phyloP scores from a whole-genome alignment of 306 rosid species.

The Cucumis sativus region Cucumber_9930_V3 NC_026655.2:8866501-8867000 shows the following conservation, averaged over 20 bases:
- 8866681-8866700: not conserved
- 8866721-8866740: not conserved
- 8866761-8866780: not conserved
- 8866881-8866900: too few relatives aligned
- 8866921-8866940: too few relatives aligned
- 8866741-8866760: not conserved
- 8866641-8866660: not conserved
- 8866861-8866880: not conserved
- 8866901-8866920: too few relatives aligned
- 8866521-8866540: slow-evolving; percentile 99
- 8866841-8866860: not conserved
- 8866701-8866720: not conserved
- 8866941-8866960: too few relatives aligned
- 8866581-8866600: slow-evolving; percentile 80
- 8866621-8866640: slow-evolving; percentile 11
- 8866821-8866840: not conserved
- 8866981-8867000: too few relatives aligned
- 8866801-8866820: not conserved
- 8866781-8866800: not conserved
- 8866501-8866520: slow-evolving; percentile 62
- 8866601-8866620: slow-evolving; percentile 88
- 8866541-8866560: slow-evolving; percentile 88
- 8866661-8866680: not conserved
- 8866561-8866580: slow-evolving; percentile 89
- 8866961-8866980: too few relatives aligned